These are phyloP conservation scores for Trichoderma koningiopsis DNA, from an alignment of 2,329 filamentous ascomycete genomes.

Conservation along the genomic window DNA sequence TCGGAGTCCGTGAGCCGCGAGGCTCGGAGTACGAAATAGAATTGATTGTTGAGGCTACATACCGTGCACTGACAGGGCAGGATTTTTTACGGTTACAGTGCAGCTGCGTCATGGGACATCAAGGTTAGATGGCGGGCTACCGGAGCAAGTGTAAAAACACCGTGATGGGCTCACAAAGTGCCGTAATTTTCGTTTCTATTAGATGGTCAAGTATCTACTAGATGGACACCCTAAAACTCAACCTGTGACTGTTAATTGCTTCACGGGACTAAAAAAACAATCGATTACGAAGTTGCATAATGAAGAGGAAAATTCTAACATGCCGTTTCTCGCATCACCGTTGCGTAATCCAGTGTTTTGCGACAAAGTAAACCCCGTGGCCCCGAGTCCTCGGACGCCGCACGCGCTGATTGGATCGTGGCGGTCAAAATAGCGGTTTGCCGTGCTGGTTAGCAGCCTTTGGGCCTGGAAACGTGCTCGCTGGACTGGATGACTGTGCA, in stretches of 20 bases:
- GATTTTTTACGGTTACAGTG: neutral
- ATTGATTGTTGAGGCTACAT: neutral
- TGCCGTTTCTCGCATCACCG: slow-evolving; percentile 23
- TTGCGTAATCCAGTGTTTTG: slow-evolving; percentile 28
- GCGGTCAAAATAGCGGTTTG: neutral
- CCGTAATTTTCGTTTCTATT: neutral
- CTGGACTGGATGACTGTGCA: slow-evolving; percentile 23
- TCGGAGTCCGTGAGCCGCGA: neutral
- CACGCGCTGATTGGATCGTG: slow-evolving; percentile 17
- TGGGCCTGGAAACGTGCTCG: slow-evolving; percentile 24
- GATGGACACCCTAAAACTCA: neutral
- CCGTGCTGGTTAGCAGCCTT: neutral
- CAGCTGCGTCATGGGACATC: neutral
- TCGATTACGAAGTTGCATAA: neutral
- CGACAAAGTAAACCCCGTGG: slow-evolving; percentile 20
- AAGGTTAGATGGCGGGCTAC: neutral
- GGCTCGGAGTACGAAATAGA: neutral
- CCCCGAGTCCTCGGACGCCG: neutral
- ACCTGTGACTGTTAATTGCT: neutral
- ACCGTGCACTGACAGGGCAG: neutral
- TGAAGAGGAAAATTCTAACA: neutral
- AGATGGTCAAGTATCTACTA: neutral
- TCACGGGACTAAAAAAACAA: neutral
- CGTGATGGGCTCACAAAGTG: neutral
- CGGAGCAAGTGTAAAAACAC: neutral